phyloP scores from a whole-genome alignment of 2,329 filamentous ascomycete genomes.

The Didymella arachidicola region DNA sequence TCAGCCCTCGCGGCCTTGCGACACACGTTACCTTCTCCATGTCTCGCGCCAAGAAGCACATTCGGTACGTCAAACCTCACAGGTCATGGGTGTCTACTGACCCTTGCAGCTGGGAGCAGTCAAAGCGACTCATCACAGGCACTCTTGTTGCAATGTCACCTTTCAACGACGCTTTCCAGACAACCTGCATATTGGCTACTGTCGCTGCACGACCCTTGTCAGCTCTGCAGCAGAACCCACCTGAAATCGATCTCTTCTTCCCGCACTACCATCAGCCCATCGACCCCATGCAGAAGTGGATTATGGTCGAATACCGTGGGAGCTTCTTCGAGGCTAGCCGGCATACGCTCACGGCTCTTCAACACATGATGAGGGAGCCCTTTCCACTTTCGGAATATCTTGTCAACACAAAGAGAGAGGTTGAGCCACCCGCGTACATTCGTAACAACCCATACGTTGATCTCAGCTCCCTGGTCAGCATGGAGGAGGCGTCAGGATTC shows the following conservation, averaged over 20 bases:
- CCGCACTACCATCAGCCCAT: constrained; percentile 68
- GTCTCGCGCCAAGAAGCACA: constrained; percentile 67
- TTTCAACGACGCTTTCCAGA: constrained; percentile 67
- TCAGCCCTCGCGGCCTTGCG: constrained; percentile 69
- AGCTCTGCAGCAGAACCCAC: constrained; percentile 70
- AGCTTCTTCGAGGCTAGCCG: constrained; percentile 81
- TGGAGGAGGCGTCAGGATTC: constrained; percentile 49
- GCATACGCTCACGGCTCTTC: constrained; percentile 75
- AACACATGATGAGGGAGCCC: constrained; percentile 67
- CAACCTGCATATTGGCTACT: constrained; percentile 71
- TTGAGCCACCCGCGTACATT: constrained; percentile 63
- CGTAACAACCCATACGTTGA: constrained; percentile 59
- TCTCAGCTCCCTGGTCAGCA: constrained; percentile 56
- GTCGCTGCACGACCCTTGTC: constrained; percentile 74
- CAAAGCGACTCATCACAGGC: constrained; percentile 64
- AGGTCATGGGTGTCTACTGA: not conserved
- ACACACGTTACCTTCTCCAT: constrained; percentile 76
- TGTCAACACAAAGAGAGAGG: constrained; percentile 56
- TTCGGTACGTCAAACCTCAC: constrained; percentile 52
- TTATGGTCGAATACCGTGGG: constrained; percentile 79
- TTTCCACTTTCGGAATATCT: constrained; percentile 71
- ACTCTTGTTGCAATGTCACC: constrained; percentile 64
- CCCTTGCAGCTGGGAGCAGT: constrained; percentile 64
- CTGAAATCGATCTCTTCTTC: constrained; percentile 80
- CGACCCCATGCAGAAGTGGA: constrained; percentile 72